Evolutionary conservation across 2,329 filamentous ascomycete species (phyloP).

Genomic region (Aspergillus sp.): DNA sequence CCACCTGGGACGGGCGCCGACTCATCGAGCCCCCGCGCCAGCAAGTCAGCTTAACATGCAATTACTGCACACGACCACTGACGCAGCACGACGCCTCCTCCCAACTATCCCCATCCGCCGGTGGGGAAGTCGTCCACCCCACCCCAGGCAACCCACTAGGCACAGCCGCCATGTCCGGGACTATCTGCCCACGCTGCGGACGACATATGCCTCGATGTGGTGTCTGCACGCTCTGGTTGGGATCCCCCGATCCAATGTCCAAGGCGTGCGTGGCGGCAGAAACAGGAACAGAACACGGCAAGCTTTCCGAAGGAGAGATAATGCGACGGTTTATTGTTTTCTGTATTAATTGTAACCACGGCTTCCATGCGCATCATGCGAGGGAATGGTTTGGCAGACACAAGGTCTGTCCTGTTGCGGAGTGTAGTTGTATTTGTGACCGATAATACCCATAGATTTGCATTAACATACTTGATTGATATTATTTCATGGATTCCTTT

Average conservation of each 20-base stretch:
- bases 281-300: conserved; percentile 25
- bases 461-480: background rate
- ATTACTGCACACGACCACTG: conserved; percentile 59
- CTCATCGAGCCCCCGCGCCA: conserved; percentile 51
- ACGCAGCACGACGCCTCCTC: conserved; percentile 45
- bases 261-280: conserved; percentile 37
- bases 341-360: conserved; percentile 64
- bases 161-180: conserved; percentile 44
- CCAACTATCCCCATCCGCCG: conserved; percentile 24
- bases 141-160: conserved; percentile 38
- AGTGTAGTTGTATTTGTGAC: conserved; percentile 43
- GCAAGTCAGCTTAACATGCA: conserved; percentile 60
- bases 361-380: conserved; percentile 64
- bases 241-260: conserved; percentile 55
- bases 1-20: conserved; percentile 50
- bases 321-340: conserved; percentile 60
- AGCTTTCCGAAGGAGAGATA: conserved; percentile 39
- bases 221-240: conserved; percentile 62
- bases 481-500: background rate
- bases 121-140: conserved; percentile 34
- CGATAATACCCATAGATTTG: conserved; percentile 23
- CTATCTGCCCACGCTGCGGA: conserved; percentile 62
- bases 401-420: conserved; percentile 41
- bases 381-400: conserved; percentile 57
- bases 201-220: conserved; percentile 63